Evolutionary conservation across 2,329 filamentous ascomycete species (phyloP).

Genomic region (Stagonosporopsis cucurbitacearum): DNA sequence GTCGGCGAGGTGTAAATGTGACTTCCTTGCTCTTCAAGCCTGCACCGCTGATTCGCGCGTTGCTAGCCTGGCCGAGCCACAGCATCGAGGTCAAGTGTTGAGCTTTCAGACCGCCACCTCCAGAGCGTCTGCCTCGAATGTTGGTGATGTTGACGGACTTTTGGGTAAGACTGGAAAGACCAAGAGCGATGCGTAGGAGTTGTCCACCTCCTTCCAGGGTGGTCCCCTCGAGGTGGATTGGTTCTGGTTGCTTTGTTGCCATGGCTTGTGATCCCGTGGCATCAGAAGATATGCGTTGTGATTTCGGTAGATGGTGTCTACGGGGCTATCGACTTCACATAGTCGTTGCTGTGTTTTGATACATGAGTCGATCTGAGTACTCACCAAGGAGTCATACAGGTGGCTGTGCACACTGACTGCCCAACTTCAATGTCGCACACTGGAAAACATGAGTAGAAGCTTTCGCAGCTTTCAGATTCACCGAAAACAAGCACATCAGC

Average conservation of each 20-base stretch:
- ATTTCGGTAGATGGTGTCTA: neutral
- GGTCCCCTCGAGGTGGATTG: constrained; percentile 57
- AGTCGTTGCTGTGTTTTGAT: neutral
- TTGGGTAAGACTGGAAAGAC: constrained; percentile 60
- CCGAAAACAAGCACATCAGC: neutral
- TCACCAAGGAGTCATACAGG: constrained; percentile 21
- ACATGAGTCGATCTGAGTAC: constrained; percentile 28
- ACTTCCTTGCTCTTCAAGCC: constrained; percentile 53
- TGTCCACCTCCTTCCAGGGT: constrained; percentile 69
- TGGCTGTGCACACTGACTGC: constrained; percentile 21
- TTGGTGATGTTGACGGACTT: constrained; percentile 58
- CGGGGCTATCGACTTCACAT: neutral
- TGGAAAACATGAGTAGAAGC: neutral
- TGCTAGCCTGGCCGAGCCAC: constrained; percentile 59
- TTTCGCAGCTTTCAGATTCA: neutral
- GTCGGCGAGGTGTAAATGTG: constrained; percentile 38
- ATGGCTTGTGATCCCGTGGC: neutral
- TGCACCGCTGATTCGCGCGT: constrained; percentile 52
- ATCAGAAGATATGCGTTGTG: too few relatives aligned
- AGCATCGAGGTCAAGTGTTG: constrained; percentile 64
- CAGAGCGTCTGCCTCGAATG: constrained; percentile 61
- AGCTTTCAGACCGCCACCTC: constrained; percentile 62
- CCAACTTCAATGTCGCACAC: neutral
- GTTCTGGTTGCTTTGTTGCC: constrained; percentile 6
- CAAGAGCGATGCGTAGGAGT: constrained; percentile 63